Conservation (phyloP, 2,329 filamentous ascomycete species). For the Diaporthe batatas region DNA sequence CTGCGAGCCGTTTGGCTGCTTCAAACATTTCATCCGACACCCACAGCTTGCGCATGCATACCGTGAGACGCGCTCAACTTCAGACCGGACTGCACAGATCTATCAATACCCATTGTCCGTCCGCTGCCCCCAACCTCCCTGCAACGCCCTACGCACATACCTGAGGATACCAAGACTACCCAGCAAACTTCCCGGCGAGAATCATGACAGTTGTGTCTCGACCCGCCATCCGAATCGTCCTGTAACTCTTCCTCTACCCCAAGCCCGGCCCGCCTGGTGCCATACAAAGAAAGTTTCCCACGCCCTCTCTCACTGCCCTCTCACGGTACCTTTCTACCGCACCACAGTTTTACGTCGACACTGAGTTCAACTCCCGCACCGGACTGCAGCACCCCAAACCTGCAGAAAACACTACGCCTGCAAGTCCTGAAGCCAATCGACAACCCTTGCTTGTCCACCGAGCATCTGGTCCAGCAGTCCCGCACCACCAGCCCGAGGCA, state of each 20-base stretch:
- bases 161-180: slow-evolving; percentile 15
- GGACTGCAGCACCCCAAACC: slow-evolving; percentile 32
- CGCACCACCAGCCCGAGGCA: slow-evolving; percentile 8
- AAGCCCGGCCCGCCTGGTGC: neutral
- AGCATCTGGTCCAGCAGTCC: slow-evolving; percentile 26
- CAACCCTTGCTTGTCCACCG: slow-evolving; percentile 34
- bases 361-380: slow-evolving; percentile 28
- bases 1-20: slow-evolving; percentile 53
- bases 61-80: slow-evolving; percentile 35
- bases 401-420: slow-evolving; percentile 33
- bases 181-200: neutral
- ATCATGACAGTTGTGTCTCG: slow-evolving; percentile 6
- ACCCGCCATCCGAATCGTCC: slow-evolving; percentile 20
- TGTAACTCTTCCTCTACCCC: neutral
- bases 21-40: slow-evolving; percentile 46
- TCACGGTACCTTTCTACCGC: slow-evolving; percentile 14
- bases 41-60: slow-evolving; percentile 34
- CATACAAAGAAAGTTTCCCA: slow-evolving; percentile 23
- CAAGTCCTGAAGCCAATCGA: slow-evolving; percentile 32
- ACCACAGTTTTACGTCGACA: slow-evolving; percentile 27
- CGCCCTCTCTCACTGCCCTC: too few relatives aligned
- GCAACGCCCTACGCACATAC: neutral
- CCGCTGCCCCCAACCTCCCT: slow-evolving; percentile 24
- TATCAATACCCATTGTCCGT: slow-evolving; percentile 19
- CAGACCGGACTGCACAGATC: slow-evolving; percentile 34